Conservation (phyloP, 352 stramenopile genomes). For the Pythium brassicae region DNA sequence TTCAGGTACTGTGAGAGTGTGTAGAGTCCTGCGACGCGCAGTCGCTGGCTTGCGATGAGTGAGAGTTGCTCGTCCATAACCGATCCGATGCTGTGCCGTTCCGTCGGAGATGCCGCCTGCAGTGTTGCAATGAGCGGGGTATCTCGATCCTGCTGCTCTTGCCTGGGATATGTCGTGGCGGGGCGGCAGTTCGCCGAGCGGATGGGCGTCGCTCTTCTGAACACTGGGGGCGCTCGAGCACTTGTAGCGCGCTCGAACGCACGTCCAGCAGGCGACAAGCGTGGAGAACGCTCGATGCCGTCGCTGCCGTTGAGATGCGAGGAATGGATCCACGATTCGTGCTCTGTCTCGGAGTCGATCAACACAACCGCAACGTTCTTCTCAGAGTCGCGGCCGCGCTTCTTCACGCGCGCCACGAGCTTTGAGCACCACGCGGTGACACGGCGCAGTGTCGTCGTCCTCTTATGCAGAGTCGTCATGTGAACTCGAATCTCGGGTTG, state of each 20-base stretch:
- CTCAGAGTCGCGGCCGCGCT: background rate
- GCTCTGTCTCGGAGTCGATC: slow-evolving; percentile 4
- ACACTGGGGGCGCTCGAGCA: too few relatives aligned
- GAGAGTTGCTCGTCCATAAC: slow-evolving; percentile 4
- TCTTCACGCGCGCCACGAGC: slow-evolving; percentile 5
- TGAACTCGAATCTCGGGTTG: background rate
- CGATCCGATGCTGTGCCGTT: background rate
- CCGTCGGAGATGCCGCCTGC: too few relatives aligned
- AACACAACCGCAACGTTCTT: background rate
- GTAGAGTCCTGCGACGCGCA: slow-evolving; percentile 9
- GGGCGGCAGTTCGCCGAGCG: background rate
- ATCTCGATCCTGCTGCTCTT: background rate
- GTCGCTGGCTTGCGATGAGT: slow-evolving; percentile 6
- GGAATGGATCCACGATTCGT: slow-evolving; percentile 10
- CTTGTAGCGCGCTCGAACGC: slow-evolving; percentile 1
- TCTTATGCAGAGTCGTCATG: background rate
- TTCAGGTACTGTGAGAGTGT: slow-evolving; percentile 1
- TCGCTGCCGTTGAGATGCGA: background rate
- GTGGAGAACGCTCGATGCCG: slow-evolving; percentile 1
- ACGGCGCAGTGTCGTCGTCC: slow-evolving; percentile 2
- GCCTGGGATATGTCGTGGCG: background rate
- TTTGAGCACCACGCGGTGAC: slow-evolving; percentile 11
- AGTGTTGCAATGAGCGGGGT: too few relatives aligned
- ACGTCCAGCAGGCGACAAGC: background rate
- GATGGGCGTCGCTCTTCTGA: background rate